phyloP scores from a whole-genome alignment of 345 rosid species.

The Hirschfeldia incana region DNA sequence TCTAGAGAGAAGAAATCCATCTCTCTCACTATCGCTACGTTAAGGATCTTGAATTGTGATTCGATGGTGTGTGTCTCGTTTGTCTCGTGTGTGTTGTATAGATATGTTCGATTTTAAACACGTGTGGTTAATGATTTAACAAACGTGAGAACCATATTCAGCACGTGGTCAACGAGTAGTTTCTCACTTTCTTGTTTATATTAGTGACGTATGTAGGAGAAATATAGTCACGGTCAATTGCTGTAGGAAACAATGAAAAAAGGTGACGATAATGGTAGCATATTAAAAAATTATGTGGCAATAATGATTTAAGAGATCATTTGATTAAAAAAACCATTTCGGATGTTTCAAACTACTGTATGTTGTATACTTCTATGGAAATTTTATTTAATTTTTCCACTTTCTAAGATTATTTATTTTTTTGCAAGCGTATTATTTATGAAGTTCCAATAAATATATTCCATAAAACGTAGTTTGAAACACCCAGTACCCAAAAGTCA shows the following conservation, averaged over 20 bases:
- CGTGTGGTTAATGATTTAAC: constrained; percentile 4
- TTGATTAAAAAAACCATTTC: no score
- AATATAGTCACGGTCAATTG: constrained; percentile 6
- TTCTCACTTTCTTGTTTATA: neutral
- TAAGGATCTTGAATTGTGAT: constrained; percentile 10
- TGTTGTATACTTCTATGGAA: neutral
- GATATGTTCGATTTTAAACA: constrained; percentile 20
- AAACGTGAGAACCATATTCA: constrained; percentile 11
- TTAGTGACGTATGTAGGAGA: constrained; percentile 8
- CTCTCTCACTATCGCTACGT: neutral
- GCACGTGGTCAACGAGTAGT: constrained; percentile 22
- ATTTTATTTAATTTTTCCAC: neutral
- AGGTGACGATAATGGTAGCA: neutral
- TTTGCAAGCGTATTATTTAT: neutral
- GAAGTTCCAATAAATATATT: neutral
- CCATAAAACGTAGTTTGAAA: neutral
- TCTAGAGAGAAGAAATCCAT: constrained; percentile 34
- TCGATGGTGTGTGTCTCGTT: neutral
- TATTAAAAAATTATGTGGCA: neutral
- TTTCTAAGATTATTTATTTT: neutral
- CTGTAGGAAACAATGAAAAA: neutral
- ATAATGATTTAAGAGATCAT: neutral
- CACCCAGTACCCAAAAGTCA: neutral
- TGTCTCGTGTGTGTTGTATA: neutral
- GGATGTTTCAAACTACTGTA: neutral